phyloP scores from a whole-genome alignment of 805 yeast species.

The Sugiyamaella qingdaonensis region DNA sequence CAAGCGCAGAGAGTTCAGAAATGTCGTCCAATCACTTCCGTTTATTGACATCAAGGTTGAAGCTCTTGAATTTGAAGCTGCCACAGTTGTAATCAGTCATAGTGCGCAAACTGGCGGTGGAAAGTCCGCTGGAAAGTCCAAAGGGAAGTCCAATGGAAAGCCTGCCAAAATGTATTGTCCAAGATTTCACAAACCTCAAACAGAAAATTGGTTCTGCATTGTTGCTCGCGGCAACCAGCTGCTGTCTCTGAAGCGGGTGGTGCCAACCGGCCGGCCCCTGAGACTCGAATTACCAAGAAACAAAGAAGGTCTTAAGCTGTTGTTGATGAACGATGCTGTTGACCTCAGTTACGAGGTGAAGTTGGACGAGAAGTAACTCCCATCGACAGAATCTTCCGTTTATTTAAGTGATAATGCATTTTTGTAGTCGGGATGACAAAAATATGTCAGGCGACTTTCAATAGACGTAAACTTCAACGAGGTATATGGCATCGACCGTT shows the following conservation, averaged over 20 bases:
- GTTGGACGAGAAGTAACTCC: background rate
- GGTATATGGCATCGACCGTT: too few relatives aligned
- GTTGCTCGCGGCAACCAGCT: constrained; percentile 49
- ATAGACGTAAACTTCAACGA: background rate
- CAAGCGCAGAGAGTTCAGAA: constrained; percentile 46
- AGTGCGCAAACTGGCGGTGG: constrained; percentile 32
- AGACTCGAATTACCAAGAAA: background rate
- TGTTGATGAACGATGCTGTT: constrained; percentile 22
- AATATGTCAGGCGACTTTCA: too few relatives aligned
- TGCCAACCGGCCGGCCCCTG: constrained; percentile 12
- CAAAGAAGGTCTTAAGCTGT: constrained; percentile 6
- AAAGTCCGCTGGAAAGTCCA: too few relatives aligned
- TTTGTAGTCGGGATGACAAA: too few relatives aligned
- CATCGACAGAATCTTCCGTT: too few relatives aligned
- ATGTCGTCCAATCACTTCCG: constrained; percentile 58
- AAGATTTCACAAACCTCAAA: constrained; percentile 82
- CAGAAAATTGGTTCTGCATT: constrained; percentile 89
- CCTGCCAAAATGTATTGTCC: constrained; percentile 65
- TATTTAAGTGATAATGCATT: background rate
- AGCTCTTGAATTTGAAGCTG: constrained; percentile 24
- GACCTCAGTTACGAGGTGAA: constrained; percentile 17
- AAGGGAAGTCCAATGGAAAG: background rate
- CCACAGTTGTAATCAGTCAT: constrained; percentile 51
- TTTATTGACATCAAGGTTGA: constrained; percentile 39
- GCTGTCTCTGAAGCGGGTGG: constrained; percentile 64